Conservation (phyloP, 208 protist species). For the Trypanosoma congolense region DNA sequence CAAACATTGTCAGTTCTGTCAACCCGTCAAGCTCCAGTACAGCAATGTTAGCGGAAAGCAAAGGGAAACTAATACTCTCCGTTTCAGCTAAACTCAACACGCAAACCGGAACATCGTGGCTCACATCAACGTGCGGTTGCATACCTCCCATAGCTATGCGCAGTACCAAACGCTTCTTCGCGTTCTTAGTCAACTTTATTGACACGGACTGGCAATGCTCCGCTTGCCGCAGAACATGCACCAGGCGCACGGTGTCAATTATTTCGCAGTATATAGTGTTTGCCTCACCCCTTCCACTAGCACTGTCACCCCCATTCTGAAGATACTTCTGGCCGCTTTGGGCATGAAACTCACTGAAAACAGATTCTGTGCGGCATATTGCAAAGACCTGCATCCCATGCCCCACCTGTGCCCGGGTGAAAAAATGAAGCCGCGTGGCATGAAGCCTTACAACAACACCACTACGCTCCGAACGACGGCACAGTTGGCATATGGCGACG, state of each 20-base stretch:
- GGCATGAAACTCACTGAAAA: slow-evolving; percentile 71
- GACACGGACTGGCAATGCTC: slow-evolving; percentile 31
- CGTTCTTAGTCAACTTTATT: slow-evolving; percentile 48
- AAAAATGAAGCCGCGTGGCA: slow-evolving; percentile 49
- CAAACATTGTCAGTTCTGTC: slow-evolving; percentile 61
- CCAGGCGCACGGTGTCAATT: slow-evolving; percentile 50
- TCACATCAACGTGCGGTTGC: slow-evolving; percentile 40
- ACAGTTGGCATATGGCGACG: slow-evolving; percentile 50
- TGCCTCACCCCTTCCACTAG: slow-evolving; percentile 15
- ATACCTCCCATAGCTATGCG: slow-evolving; percentile 40
- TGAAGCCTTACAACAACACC: slow-evolving; percentile 66
- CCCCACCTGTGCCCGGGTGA: slow-evolving; percentile 47
- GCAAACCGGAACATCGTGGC: slow-evolving; percentile 74
- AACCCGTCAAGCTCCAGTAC: slow-evolving; percentile 58
- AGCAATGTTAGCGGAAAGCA: slow-evolving; percentile 41
- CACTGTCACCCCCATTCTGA: background rate
- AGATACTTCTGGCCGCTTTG: slow-evolving; percentile 12
- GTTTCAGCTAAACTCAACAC: slow-evolving; percentile 60
- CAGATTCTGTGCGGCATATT: slow-evolving; percentile 40
- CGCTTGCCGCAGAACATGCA: slow-evolving; percentile 61
- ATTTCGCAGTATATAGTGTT: slow-evolving; percentile 79
- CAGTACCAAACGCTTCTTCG: slow-evolving; percentile 21
- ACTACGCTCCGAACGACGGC: slow-evolving; percentile 49
- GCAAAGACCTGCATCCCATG: slow-evolving; percentile 76
- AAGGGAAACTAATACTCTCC: slow-evolving; percentile 37